Conservation (phyloP, 2,329 filamentous ascomycete genomes). For the Coniella lustricola region DNA sequence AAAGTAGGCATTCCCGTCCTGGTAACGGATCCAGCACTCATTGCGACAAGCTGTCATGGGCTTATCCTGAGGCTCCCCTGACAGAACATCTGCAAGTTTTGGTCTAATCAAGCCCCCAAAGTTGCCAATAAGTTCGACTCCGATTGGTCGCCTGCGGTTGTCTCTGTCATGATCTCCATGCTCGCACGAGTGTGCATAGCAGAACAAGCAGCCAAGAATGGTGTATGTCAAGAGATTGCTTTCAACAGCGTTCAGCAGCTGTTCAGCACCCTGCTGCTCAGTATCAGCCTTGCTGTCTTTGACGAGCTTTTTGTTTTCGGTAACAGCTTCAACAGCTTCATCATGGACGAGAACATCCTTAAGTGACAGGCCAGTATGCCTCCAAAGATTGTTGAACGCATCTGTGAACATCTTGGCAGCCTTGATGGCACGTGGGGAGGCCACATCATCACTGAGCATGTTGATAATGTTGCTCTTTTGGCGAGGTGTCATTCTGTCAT, state of each 20-base stretch:
- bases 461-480: conserved; percentile 46
- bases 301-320: conserved; percentile 47
- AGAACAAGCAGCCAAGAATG: conserved; percentile 51
- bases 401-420: conserved; percentile 46
- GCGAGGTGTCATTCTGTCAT: conserved; percentile 44
- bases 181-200: conserved; percentile 53
- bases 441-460: conserved; percentile 36
- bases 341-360: conserved; percentile 47
- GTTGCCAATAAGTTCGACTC: conserved; percentile 37
- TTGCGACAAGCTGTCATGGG: conserved; percentile 25
- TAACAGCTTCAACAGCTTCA: conserved; percentile 45
- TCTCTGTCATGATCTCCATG: conserved; percentile 52
- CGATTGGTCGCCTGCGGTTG: conserved; percentile 47
- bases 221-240: conserved; percentile 47
- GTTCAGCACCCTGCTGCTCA: conserved; percentile 30
- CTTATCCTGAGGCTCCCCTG: conserved; percentile 9
- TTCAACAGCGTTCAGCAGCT: conserved; percentile 33
- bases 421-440: conserved; percentile 35
- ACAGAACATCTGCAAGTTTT: conserved; percentile 26
- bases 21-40: conserved; percentile 36
- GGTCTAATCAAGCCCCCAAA: conserved; percentile 24
- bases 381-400: conserved; percentile 51
- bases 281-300: conserved; percentile 35
- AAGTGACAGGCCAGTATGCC: conserved; percentile 38
- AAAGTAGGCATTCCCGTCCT: conserved; percentile 25